Conservation (phyloP, 148 eudicot species). For the Arctostaphylos glauca region DNA sequence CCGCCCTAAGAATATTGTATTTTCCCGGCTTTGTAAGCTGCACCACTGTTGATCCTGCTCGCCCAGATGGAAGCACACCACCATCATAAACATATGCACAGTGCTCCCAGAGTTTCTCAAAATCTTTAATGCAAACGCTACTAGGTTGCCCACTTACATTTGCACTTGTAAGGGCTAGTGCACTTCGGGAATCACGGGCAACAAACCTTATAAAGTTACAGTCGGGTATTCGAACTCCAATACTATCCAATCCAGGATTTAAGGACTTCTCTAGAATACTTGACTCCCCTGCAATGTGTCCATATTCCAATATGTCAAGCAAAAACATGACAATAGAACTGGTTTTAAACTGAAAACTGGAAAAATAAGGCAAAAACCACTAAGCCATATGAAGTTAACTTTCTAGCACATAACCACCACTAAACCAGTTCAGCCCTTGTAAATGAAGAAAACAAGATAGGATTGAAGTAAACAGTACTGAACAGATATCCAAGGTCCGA, state of each 20-base stretch:
- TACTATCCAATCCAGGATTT: slow-evolving; percentile 71
- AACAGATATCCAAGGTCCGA: not conserved
- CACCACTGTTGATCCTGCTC: slow-evolving; percentile 90
- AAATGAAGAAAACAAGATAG: not conserved
- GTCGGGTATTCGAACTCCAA: slow-evolving; percentile 88
- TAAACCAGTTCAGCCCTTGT: not conserved
- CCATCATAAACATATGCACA: slow-evolving; percentile 79
- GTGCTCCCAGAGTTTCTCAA: slow-evolving; percentile 73
- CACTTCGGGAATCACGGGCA: slow-evolving; percentile 72
- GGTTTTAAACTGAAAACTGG: not conserved
- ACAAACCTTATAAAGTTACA: slow-evolving; percentile 63
- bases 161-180: slow-evolving; percentile 94
- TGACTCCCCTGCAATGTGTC: slow-evolving; percentile 57
- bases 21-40: slow-evolving; percentile 62
- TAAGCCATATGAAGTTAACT: not conserved
- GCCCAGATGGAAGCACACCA: slow-evolving; percentile 81
- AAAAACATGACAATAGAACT: not conserved
- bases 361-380: not conserved
- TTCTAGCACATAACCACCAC: not conserved
- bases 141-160: slow-evolving; percentile 90
- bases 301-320: not conserved
- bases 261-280: slow-evolving; percentile 83
- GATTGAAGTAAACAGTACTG: not conserved
- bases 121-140: slow-evolving; percentile 72
- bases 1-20: slow-evolving; percentile 73